These are phyloP conservation scores for Trichoderma asperelloides DNA, from an alignment of 495 filamentous ascomycete species.

Conservation along the genomic window DNA sequence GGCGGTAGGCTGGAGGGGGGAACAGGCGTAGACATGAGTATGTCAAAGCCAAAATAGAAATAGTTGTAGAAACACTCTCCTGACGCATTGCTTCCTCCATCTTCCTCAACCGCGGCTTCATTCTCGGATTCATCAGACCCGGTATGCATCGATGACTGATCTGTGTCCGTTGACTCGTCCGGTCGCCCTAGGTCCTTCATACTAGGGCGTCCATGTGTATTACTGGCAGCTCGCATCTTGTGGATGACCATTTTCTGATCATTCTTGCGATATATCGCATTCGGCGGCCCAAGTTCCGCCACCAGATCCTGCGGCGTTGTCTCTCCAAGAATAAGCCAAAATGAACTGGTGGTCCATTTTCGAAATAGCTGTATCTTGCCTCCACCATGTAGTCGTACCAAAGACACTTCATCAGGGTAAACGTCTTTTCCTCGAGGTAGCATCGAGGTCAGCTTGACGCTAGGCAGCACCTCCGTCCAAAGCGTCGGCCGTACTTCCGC, in stretches of 20 bases:
- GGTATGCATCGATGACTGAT: constrained; percentile 71
- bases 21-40: constrained; percentile 75
- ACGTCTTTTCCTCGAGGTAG: constrained; percentile 53
- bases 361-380: constrained; percentile 71
- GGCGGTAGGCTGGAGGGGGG: constrained; percentile 50
- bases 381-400: constrained; percentile 62
- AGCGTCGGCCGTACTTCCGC: constrained; percentile 64
- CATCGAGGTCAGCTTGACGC: constrained; percentile 44
- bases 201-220: constrained; percentile 36
- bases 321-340: constrained; percentile 64
- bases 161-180: constrained; percentile 65
- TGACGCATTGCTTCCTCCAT: constrained; percentile 39
- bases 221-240: constrained; percentile 43
- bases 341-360: constrained; percentile 42
- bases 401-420: constrained; percentile 71
- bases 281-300: constrained; percentile 84
- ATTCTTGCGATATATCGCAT: constrained; percentile 88
- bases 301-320: constrained; percentile 87
- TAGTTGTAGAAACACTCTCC: constrained; percentile 94
- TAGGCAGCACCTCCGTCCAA: constrained; percentile 63
- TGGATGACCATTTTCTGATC: constrained; percentile 90
- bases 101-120: constrained; percentile 51
- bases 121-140: constrained; percentile 57
- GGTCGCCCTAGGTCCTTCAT: constrained; percentile 41
- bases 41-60: constrained; percentile 88